Conservation (phyloP, 2,329 filamentous ascomycete genomes). For the Zymoseptoria crescenta region DNA sequence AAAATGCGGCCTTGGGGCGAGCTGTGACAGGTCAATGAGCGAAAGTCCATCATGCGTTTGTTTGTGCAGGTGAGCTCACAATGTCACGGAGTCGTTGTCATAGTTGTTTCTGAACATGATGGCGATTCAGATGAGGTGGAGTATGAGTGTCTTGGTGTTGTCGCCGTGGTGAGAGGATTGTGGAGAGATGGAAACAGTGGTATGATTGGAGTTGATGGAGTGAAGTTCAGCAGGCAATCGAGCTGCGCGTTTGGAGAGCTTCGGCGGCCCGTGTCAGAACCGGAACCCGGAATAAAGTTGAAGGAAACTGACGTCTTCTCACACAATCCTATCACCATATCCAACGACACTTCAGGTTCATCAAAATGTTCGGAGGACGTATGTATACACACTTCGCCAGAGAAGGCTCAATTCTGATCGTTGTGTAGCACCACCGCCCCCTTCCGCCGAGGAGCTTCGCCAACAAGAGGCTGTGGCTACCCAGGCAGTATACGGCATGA, state of each 20-base stretch:
- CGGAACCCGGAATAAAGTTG: neutral
- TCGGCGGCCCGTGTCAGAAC: neutral
- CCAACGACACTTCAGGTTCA: neutral
- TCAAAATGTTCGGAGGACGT: conserved; percentile 26
- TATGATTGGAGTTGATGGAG: neutral
- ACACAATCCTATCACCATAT: neutral
- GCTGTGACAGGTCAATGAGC: conserved; percentile 43
- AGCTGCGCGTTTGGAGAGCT: neutral
- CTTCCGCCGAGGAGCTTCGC: conserved; percentile 62
- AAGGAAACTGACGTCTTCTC: neutral
- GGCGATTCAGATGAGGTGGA: conserved; percentile 3
- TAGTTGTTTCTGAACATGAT: conserved; percentile 98
- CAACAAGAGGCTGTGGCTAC: conserved; percentile 58
- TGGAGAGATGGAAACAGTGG: neutral
- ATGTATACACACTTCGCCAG: conserved; percentile 1
- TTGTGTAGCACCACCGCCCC: conserved; percentile 57
- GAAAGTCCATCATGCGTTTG: neutral
- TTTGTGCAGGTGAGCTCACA: conserved; percentile 52
- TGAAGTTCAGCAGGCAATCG: neutral
- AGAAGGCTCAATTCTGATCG: conserved; percentile 1
- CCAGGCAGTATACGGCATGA: conserved; percentile 59
- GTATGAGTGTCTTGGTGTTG: neutral
- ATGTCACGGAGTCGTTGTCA: conserved; percentile 99
- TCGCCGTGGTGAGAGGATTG: neutral
- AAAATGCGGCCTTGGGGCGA: conserved; percentile 99